Evolutionary conservation across 2,329 filamentous ascomycete species (phyloP).

Genomic region (Aspergillus sp.): DNA sequence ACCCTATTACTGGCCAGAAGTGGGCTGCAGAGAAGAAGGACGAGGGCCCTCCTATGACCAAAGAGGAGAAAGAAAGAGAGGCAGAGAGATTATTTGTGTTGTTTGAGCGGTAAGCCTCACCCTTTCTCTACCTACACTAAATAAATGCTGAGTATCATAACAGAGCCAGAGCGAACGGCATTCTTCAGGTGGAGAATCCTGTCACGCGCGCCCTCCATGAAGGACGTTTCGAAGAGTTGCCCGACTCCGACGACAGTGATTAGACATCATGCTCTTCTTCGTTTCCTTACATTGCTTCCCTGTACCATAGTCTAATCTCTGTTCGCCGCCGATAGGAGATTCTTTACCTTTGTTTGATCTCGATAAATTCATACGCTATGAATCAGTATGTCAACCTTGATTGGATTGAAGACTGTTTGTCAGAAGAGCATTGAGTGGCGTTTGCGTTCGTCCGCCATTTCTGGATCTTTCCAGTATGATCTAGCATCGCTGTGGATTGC

Average conservation of each 20-base stretch:
- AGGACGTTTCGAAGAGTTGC: slow-evolving; percentile 70
- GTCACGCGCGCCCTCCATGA: slow-evolving; percentile 69
- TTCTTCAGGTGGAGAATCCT: slow-evolving; percentile 77
- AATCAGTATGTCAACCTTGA: background rate
- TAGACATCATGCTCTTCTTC: slow-evolving; percentile 10
- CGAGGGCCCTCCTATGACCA: slow-evolving; percentile 72
- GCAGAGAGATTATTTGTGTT: slow-evolving; percentile 86
- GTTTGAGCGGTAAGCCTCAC: slow-evolving; percentile 69
- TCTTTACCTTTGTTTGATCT: background rate
- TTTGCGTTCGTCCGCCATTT: background rate
- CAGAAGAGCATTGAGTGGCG: background rate
- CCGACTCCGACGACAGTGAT: slow-evolving; percentile 52
- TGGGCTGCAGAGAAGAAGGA: slow-evolving; percentile 65
- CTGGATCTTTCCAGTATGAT: background rate
- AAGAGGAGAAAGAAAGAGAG: slow-evolving; percentile 89
- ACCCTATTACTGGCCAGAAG: slow-evolving; percentile 85
- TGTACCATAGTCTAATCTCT: background rate
- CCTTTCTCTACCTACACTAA: background rate
- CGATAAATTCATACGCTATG: background rate
- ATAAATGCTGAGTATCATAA: slow-evolving; percentile 18
- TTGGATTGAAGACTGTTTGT: background rate
- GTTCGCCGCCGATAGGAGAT: background rate
- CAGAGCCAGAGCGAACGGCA: slow-evolving; percentile 70
- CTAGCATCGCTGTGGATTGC: background rate
- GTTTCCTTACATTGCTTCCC: background rate